Evolutionary conservation across 1,139 yeast genomes (phyloP).

Genomic region (Kazachstania sp.): DNA sequence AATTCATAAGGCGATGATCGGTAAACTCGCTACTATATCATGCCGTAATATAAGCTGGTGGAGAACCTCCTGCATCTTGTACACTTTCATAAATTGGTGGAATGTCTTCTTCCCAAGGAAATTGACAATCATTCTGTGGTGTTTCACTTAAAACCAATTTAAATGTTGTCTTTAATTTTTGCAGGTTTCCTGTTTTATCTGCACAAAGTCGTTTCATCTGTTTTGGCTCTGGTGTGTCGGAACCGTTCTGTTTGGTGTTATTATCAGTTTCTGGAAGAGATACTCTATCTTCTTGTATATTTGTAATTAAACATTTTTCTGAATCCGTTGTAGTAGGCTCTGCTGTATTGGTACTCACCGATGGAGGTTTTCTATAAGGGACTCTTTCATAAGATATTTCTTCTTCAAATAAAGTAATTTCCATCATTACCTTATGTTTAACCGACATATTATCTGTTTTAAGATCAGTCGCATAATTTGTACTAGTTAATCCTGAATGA

Average conservation of each 20-base stretch:
- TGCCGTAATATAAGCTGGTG: conserved; percentile 1
- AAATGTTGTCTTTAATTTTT: conserved; percentile 2
- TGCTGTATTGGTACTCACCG: background rate
- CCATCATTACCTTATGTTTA: conserved; percentile 2
- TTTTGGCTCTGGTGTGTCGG: background rate
- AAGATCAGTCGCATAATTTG: background rate
- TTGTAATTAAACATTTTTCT: background rate
- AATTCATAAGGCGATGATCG: background rate
- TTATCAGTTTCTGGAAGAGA: background rate
- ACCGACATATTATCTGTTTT: background rate
- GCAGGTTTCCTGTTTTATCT: conserved; percentile 3
- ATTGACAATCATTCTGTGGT: background rate
- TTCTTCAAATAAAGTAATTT: conserved; percentile 4
- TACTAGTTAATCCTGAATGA: background rate
- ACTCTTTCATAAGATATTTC: conserved; percentile 2
- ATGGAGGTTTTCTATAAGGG: background rate
- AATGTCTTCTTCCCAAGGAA: conserved; percentile 4
- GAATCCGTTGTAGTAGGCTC: background rate
- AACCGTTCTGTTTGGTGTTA: background rate
- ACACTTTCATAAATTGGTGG: conserved; percentile 3
- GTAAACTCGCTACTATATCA: background rate
- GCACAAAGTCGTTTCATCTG: conserved; percentile 1
- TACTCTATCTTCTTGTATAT: background rate
- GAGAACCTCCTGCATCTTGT: background rate
- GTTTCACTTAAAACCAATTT: conserved; percentile 1